phyloP scores from a whole-genome alignment of 257 asterid genomes.

The Scutellaria minor region DNA sequence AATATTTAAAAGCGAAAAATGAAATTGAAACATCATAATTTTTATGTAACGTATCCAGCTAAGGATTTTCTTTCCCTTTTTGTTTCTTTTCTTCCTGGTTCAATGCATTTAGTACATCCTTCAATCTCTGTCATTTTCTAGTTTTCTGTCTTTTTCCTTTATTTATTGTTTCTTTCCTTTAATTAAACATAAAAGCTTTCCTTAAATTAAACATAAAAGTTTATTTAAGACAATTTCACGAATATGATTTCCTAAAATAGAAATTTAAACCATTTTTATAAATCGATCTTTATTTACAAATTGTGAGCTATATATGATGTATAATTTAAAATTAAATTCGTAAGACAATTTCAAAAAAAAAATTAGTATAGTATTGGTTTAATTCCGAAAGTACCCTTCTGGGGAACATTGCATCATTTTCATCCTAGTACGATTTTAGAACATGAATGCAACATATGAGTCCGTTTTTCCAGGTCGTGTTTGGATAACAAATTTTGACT shows the following conservation, averaged over 20 bases:
- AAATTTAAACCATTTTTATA: no score
- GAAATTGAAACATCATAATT: background rate
- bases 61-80: conserved; percentile 8
- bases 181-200: background rate
- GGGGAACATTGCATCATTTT: background rate
- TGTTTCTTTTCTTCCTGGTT: conserved; percentile 6
- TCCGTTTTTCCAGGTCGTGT: no score
- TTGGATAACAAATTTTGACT: no score
- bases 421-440: no score
- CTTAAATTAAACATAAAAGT: background rate
- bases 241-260: no score
- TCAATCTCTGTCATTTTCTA: conserved; percentile 22
- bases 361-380: background rate
- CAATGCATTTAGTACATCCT: conserved; percentile 32
- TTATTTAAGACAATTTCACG: no score
- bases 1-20: no score
- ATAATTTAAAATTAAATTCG: no score
- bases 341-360: no score
- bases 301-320: background rate
- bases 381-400: background rate
- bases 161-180: background rate
- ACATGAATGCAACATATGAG: no score
- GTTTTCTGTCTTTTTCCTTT: conserved; percentile 7
- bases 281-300: background rate
- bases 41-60: background rate